A percentile compares a stretch with the other conserved stretches of the same genome.
These are phyloP conservation scores for Phytopythium kandeliae DNA, from an alignment of 352 stramenopile genomes.

Conservation along the genomic window DNA sequence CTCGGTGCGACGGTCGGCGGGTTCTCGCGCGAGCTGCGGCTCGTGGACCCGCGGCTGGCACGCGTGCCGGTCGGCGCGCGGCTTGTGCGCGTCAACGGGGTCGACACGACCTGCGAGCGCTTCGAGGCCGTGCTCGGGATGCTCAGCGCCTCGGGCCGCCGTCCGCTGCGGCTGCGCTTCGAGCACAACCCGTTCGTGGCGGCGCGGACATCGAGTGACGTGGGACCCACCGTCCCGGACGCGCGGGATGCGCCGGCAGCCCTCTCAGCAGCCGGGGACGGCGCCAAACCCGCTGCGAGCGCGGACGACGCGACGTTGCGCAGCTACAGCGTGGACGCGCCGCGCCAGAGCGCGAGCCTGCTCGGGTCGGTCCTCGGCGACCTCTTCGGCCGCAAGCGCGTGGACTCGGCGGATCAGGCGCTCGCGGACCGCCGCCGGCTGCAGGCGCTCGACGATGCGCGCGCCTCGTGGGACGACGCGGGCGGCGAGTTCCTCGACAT, in stretches of 20 bases:
- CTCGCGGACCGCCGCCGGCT: slow-evolving; percentile 26
- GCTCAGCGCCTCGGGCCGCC: neutral
- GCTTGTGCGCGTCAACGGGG: slow-evolving; percentile 67
- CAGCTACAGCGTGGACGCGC: slow-evolving; percentile 51
- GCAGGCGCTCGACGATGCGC: slow-evolving; percentile 14
- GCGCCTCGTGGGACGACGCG: slow-evolving; percentile 68
- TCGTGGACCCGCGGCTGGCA: slow-evolving; percentile 53
- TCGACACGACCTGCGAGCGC: slow-evolving; percentile 43
- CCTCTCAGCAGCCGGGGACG: too few species aligned
- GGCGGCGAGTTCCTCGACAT: slow-evolving; percentile 51
- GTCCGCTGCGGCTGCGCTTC: slow-evolving; percentile 59
- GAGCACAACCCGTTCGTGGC: slow-evolving; percentile 46
- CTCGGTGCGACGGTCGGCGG: slow-evolving; percentile 64
- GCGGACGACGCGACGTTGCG: slow-evolving; percentile 9
- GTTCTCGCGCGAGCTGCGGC: slow-evolving; percentile 50
- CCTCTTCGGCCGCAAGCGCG: slow-evolving; percentile 57
- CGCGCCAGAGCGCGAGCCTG: slow-evolving; percentile 32
- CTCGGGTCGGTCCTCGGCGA: slow-evolving; percentile 65
- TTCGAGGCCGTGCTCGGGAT: slow-evolving; percentile 65
- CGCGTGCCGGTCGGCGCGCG: slow-evolving; percentile 56
- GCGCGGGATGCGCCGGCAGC: too few species aligned
- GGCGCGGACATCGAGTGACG: neutral
- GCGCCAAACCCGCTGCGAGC: too few species aligned
- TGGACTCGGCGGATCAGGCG: slow-evolving; percentile 41
- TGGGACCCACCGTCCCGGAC: neutral